These are phyloP conservation scores for Saccharomycopsis microspora DNA, from an alignment of 805 yeast genomes.

Conservation along the genomic window DNA sequence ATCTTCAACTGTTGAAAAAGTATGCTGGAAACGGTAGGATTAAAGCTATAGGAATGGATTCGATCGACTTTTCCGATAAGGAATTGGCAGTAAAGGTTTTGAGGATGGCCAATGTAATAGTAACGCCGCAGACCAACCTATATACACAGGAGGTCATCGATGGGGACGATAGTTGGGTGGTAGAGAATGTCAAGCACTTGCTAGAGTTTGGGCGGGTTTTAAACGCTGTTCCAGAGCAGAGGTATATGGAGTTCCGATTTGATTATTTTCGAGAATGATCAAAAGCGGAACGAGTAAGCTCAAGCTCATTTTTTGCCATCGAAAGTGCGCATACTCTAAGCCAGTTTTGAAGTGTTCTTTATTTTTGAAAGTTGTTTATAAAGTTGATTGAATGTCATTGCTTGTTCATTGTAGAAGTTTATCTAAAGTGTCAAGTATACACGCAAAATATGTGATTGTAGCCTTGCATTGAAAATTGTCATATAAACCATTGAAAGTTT, in stretches of 20 bases:
- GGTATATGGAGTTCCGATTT: slow-evolving; percentile 1
- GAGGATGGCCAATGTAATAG: slow-evolving; percentile 1
- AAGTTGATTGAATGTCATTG: too few species aligned
- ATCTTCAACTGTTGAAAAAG: slow-evolving; percentile 4
- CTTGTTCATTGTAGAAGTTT: too few species aligned
- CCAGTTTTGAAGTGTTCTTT: too few species aligned
- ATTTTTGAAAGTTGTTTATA: too few species aligned
- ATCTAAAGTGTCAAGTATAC: too few species aligned
- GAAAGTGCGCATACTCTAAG: too few species aligned
- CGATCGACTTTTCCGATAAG: slow-evolving; percentile 4
- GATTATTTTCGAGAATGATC: background rate
- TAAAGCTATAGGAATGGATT: slow-evolving; percentile 6
- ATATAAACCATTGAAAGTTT: too few species aligned
- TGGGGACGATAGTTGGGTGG: slow-evolving; percentile 8
- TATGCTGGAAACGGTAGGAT: slow-evolving; percentile 2
- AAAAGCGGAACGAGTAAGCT: too few species aligned
- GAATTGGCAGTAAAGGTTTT: background rate
- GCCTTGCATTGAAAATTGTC: too few species aligned
- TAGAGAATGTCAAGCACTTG: slow-evolving; percentile 6
- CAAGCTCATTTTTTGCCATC: too few species aligned
- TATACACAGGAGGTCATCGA: slow-evolving; percentile 3
- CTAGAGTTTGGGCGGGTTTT: slow-evolving; percentile 8
- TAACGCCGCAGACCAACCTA: slow-evolving; percentile 3
- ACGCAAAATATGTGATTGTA: too few species aligned
- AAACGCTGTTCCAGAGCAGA: slow-evolving; percentile 43